These are phyloP conservation scores for Aspergillus ellipticus DNA, from an alignment of 495 filamentous ascomycete genomes.

Conservation along the genomic window DNA sequence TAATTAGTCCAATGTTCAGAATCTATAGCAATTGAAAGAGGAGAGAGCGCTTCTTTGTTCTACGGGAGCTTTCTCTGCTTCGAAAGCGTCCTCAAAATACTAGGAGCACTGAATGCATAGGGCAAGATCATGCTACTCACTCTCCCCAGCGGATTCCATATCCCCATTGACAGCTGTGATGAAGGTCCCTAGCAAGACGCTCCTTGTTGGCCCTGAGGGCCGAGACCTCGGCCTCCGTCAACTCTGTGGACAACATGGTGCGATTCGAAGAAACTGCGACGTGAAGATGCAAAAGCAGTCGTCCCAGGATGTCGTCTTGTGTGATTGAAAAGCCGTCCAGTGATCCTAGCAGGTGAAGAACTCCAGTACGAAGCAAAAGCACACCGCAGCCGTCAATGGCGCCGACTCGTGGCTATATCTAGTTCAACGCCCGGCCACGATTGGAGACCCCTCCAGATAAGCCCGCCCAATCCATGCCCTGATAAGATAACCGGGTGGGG, in stretches of 20 bases:
- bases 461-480: not conserved
- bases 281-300: slow-evolving; percentile 4
- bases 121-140: slow-evolving; percentile 35
- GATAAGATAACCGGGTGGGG: slow-evolving; percentile 1
- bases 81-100: not conserved
- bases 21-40: not conserved
- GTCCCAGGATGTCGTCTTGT: not conserved
- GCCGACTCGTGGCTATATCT: not conserved
- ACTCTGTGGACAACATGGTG: slow-evolving; percentile 38
- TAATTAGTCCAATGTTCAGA: slow-evolving; percentile 1
- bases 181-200: slow-evolving; percentile 58
- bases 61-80: not conserved
- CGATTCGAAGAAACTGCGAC: slow-evolving; percentile 21
- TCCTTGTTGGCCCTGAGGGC: slow-evolving; percentile 55
- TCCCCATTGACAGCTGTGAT: slow-evolving; percentile 66
- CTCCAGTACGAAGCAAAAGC: not conserved
- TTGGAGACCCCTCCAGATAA: slow-evolving; percentile 11
- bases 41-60: not conserved
- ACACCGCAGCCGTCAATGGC: slow-evolving; percentile 1
- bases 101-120: not conserved
- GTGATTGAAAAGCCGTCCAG: slow-evolving; percentile 4
- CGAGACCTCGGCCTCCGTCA: slow-evolving; percentile 38
- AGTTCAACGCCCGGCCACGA: not conserved
- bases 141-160: slow-evolving; percentile 60
- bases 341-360: not conserved